These are phyloP conservation scores for Crithidia brevicula DNA, from an alignment of 208 protist species.

Conservation along the genomic window DNA sequence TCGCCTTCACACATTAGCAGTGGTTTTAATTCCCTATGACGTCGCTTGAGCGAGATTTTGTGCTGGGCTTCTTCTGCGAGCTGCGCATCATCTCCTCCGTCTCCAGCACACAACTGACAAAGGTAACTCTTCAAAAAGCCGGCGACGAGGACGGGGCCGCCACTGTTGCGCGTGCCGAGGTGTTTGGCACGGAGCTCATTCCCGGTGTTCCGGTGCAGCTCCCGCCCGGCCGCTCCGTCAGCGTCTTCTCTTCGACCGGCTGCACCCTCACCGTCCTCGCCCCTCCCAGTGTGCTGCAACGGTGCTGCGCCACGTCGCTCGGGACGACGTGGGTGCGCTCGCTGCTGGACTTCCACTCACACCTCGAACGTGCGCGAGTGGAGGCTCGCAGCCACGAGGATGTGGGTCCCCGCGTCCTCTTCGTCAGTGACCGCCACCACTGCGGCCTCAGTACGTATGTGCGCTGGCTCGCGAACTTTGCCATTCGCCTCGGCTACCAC, in stretches of 20 bases:
- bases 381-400: slow-evolving; percentile 37
- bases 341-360: slow-evolving; percentile 61
- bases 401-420: slow-evolving; percentile 62
- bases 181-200: slow-evolving; percentile 59
- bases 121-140: slow-evolving; percentile 36
- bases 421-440: slow-evolving; percentile 54
- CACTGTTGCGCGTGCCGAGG: slow-evolving; percentile 43
- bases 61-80: slow-evolving; percentile 55
- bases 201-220: slow-evolving; percentile 54
- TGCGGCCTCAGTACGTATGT: slow-evolving; percentile 60
- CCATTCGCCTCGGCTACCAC: slow-evolving; percentile 70
- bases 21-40: slow-evolving; percentile 15
- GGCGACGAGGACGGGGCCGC: slow-evolving; percentile 20
- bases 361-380: slow-evolving; percentile 54
- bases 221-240: slow-evolving; percentile 38
- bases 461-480: slow-evolving; percentile 53
- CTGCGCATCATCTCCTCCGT: slow-evolving; percentile 48
- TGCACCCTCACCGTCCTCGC: slow-evolving; percentile 55
- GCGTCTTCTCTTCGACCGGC: slow-evolving; percentile 65
- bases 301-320: slow-evolving; percentile 45
- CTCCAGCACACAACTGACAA: slow-evolving; percentile 16
- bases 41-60: slow-evolving; percentile 42
- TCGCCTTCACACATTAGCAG: too few species aligned
- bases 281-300: slow-evolving; percentile 49
- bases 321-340: slow-evolving; percentile 56